Base-by-base conservation (phyloP, 805 yeast genomes). In the Yarrowia alimentaria region DNA sequence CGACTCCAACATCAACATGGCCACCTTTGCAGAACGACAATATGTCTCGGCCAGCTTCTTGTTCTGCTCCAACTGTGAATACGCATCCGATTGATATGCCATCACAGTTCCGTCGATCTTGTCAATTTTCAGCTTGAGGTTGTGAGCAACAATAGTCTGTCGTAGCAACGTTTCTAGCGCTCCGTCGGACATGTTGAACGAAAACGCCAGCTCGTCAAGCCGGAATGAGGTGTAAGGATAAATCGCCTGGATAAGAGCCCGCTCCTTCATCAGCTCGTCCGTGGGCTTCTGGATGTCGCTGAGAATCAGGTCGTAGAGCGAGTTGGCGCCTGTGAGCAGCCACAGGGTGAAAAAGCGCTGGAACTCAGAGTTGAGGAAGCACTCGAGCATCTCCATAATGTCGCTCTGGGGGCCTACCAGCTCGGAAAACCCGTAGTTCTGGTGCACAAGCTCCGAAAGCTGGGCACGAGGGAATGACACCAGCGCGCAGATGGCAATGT, bases 61-160 rank as follows among this genome's bases (percentile, higher is more conserved):
- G 11, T 40, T 40, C 33, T 40, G 24, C 19, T 6, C 17, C 11
- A 40, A 16, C 33, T 40, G 47, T 10, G 45, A 25, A 24, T 28
- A 13, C 6, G 33, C 47, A 6, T 40, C 47, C 3, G 12, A 10
- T 29, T 40, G 47, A 25, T 43, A 31, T 10, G 50, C 37, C 8
- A 28, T 43, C n/a, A 43, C 50, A 3, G 50, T 43, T 2, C 50
- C 50, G 30, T 31, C 37, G 31, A 43, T 31, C 29, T 43, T 43
- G 22, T 43, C 50, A 21, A 43, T 43, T 17, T 21, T 30, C 8
- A 43, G 30, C 30, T 30, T 30, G n/a, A 43, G 50, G 12, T 31
- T 37, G 21, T 21, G 30, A 7, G 37, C 28, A 2, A 43, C 50
- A 30, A 43, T 43, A 37, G 30, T 31, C 37, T 43, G 37, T 3